Evolutionary conservation across 805 yeast genomes (phyloP).

Genomic region (Wickerhamomyces strasburgensis): DNA sequence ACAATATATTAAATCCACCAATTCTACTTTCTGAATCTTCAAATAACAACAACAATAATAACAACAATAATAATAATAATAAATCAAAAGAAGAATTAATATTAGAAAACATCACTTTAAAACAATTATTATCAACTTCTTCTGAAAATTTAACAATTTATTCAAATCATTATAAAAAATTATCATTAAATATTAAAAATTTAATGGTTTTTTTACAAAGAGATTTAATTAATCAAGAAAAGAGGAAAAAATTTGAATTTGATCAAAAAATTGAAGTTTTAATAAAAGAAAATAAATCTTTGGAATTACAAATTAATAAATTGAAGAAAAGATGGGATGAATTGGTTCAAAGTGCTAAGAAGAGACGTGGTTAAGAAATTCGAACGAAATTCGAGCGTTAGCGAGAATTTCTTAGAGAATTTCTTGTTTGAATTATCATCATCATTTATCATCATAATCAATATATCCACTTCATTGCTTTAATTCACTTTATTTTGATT

Average conservation of each 20-base stretch:
- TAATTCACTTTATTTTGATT: too few relatives aligned
- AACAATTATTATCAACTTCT: conserved; percentile 17
- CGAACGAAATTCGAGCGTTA: too few relatives aligned
- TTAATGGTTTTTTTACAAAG: conserved; percentile 28
- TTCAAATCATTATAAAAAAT: conserved; percentile 21
- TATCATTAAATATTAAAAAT: conserved; percentile 24
- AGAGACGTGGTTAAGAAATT: conserved; percentile 28
- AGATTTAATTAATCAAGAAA: conserved; percentile 37
- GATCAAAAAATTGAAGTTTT: conserved; percentile 33
- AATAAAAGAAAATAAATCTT: conserved; percentile 36
- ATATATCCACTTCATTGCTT: too few relatives aligned
- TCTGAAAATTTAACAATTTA: conserved; percentile 21
- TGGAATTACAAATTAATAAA: conserved; percentile 46
- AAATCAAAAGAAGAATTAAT: conserved; percentile 26
- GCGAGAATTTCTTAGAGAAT: too few relatives aligned
- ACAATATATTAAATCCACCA: conserved; percentile 20
- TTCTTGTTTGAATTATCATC: too few relatives aligned
- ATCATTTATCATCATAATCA: too few relatives aligned
- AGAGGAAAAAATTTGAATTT: conserved; percentile 28
- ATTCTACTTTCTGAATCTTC: conserved; percentile 1
- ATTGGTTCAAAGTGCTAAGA: conserved; percentile 59
- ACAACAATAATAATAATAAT: conserved; percentile 10
- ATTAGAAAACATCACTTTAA: conserved; percentile 26
- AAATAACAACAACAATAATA: too few relatives aligned
- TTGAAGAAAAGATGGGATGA: conserved; percentile 62